Evolutionary conservation across 345 rosid genomes (phyloP), one percentile per base, ranked within the genome.

Genomic region (Microcos paniculata): DNA sequence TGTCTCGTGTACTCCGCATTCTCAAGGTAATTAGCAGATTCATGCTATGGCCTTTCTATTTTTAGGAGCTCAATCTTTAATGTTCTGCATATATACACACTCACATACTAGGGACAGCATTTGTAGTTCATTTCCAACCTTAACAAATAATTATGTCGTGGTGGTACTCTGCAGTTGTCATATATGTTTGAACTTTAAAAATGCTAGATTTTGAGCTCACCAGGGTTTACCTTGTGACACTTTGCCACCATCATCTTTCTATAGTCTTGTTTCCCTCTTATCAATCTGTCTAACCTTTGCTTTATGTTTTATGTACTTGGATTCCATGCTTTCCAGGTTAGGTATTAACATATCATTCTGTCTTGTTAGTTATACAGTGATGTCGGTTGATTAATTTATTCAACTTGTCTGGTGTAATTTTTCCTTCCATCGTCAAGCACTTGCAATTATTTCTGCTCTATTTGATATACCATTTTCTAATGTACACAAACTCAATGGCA

Each of bases 1-100:
- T 96, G 46, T 77, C 88, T 18, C 91, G 96, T 31, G 96, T 91
- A 48, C 97, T 96, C 49, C 92, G 92, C 58, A 81, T 96, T 72
- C 97, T 96, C 68, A 92, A 91, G 98, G 99, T 95, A 90, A 80
- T 76, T 77, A 63, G 23, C 62, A 5, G 21, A 62, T 58, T 57
- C 74, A 48, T 64, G 23, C 10, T 23, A 40, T 42, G 23, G 40
- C 40, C 45, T 38, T 59, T 73, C 43, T 73, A 30, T 67, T 19
- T 33, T 14, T 76, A 24, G 31, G 55, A n/a, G 18, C 69, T 76
- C 21, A 76, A 68, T 76, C 53, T 19, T 67, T 18, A 64, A 42
- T 52, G 15, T 33, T 61, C 26, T 21, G 26, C 40, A 59, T 13
- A 19, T 4, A 13, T 14, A 35, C 18, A 21, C 5, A 19, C 19